These are phyloP conservation scores for Klebsormidium nitens DNA, from an alignment of 139 green algal genomes.

Conservation along the genomic window DNA sequence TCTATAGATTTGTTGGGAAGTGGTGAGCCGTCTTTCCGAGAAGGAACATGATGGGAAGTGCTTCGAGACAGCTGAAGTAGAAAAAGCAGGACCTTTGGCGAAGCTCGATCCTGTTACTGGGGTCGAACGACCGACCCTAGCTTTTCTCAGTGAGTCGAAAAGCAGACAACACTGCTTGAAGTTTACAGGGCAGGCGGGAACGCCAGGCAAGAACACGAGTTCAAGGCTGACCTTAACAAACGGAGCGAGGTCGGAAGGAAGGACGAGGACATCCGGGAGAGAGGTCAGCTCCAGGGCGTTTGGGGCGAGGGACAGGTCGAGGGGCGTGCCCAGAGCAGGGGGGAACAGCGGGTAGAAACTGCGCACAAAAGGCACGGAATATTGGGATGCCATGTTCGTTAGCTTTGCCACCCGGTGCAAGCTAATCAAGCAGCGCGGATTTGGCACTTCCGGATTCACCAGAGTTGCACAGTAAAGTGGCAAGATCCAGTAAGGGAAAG, in stretches of 20 bases:
- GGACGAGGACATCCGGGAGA: constrained; percentile 78
- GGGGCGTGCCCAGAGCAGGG: constrained; percentile 49
- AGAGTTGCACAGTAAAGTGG: too few relatives aligned
- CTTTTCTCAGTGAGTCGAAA: background rate
- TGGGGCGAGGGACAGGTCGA: constrained; percentile 62
- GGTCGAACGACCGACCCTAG: background rate
- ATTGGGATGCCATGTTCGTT: too few relatives aligned
- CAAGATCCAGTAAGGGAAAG: too few relatives aligned
- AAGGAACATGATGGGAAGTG: background rate
- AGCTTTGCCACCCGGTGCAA: too few relatives aligned
- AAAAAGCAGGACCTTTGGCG: background rate
- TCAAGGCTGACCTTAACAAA: constrained; percentile 85
- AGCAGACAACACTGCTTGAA: background rate
- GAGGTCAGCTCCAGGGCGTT: constrained; percentile 52
- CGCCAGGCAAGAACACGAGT: too few relatives aligned
- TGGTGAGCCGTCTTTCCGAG: too few relatives aligned
- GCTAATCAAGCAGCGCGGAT: too few relatives aligned
- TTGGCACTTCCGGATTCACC: too few relatives aligned
- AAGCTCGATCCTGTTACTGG: background rate
- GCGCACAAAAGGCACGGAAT: too few relatives aligned
- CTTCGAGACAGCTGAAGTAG: background rate
- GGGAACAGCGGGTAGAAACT: constrained; percentile 86
- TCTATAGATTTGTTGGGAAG: too few relatives aligned
- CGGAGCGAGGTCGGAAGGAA: constrained; percentile 82
- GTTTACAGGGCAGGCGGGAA: background rate